Evolutionary conservation across 495 filamentous ascomycete genomes (phyloP), one percentile per base, ranked within the genome.

Genomic region (Podospora sp.): DNA sequence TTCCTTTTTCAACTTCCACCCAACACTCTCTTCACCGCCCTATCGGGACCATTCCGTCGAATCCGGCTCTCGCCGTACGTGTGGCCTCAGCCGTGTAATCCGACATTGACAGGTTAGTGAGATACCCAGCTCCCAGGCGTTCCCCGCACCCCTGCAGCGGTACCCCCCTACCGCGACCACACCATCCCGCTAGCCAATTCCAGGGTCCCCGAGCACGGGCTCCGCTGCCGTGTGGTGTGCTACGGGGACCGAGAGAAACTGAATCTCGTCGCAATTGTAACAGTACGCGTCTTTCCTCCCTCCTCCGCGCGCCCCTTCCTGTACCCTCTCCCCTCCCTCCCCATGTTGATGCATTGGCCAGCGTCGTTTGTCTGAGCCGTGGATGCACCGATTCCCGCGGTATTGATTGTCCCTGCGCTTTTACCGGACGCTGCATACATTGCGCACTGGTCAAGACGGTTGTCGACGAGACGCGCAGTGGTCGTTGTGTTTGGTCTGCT

Each of bases 271-370:
- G 68, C 68, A 68, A 55, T 60, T 66, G 65, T 67, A 61, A 68
- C 67, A 60, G 69, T 72, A 75, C 73, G 73, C 73, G 73, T 73
- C 73, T 73, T 67, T 68, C 62, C 65, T 40, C 22, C 51, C 46
- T 58, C n/a, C 29, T 62, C 62, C 60, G 63, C 65, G 62, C 67
- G 55, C 63, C 68, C 40, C 68, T 14, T 51, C 11, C 52, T 69
- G 24, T 59, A 24, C 64, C 21, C 22, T 40, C 12, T 14, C 4
- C 25, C 40, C 40, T 12, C 25, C 40, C 40, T 56, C 68, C 67
- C 35, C 46, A 50, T 67, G 29, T 60, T 21, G 57, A 68, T 58
- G 62, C 56, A 55, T 24, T 22, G 20, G 52, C 16, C n/a, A n/a
- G 52, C 52, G 52, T 22, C 52, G 9, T 26, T 55, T 26, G 12